These are phyloP conservation scores for Ophiostoma triangulosporum DNA, from an alignment of 2,329 filamentous ascomycete species.

Conservation along the genomic window DNA sequence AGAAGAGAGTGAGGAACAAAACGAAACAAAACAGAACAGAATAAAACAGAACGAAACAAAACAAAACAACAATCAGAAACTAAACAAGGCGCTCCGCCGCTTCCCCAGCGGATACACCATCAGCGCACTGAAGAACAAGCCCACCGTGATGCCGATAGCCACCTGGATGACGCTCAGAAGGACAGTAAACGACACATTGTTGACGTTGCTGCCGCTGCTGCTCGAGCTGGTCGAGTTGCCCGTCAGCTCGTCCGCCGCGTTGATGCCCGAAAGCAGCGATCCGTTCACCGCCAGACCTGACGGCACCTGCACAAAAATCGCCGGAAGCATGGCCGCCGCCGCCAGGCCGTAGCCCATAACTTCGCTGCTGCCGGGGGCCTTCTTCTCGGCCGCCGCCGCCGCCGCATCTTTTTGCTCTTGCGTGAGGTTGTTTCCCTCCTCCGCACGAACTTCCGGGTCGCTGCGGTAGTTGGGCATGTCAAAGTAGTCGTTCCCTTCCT, in stretches of 20 bases:
- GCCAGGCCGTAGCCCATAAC: slow-evolving; percentile 60
- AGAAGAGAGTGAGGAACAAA: neutral
- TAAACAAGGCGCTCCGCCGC: slow-evolving; percentile 42
- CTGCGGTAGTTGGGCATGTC: slow-evolving; percentile 7
- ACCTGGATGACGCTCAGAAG: slow-evolving; percentile 46
- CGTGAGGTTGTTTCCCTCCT: slow-evolving; percentile 7
- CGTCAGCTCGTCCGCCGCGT: slow-evolving; percentile 41
- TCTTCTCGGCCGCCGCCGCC: slow-evolving; percentile 12
- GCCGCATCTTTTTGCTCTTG: slow-evolving; percentile 6
- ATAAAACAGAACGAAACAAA: neutral
- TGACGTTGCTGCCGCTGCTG: slow-evolving; percentile 18
- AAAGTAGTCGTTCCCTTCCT: slow-evolving; percentile 3
- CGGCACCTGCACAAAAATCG: slow-evolving; percentile 63
- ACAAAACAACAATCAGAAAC: slow-evolving; percentile 24
- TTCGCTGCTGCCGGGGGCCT: slow-evolving; percentile 22
- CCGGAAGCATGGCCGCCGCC: slow-evolving; percentile 72
- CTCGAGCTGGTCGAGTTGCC: slow-evolving; percentile 24
- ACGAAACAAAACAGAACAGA: neutral
- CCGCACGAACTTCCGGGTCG: slow-evolving; percentile 4
- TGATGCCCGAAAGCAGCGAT: slow-evolving; percentile 44
- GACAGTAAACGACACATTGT: slow-evolving; percentile 38
- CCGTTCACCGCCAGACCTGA: slow-evolving; percentile 48
- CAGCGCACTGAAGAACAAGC: slow-evolving; percentile 41
- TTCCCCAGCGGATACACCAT: slow-evolving; percentile 45
- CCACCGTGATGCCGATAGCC: slow-evolving; percentile 48